These are phyloP conservation scores for Tinospora cordifolia DNA, from an alignment of 164 flowering plant species.

Conservation along the genomic window DNA sequence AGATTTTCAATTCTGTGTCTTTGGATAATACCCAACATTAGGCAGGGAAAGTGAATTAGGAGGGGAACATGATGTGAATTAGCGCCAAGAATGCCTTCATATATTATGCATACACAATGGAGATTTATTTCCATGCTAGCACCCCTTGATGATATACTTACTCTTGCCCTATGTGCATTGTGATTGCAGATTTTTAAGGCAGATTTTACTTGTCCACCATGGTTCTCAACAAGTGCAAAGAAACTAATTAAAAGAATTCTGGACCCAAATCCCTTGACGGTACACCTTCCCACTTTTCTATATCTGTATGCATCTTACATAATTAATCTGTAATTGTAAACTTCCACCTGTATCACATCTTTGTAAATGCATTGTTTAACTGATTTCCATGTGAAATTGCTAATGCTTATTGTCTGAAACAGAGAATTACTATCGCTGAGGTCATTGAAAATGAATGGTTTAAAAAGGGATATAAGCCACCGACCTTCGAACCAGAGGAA, in stretches of 20 bases:
- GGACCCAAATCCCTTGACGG: constrained; percentile 77
- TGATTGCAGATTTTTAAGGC: constrained; percentile 73
- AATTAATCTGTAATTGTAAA: neutral
- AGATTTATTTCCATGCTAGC: neutral
- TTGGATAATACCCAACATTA: too few relatives aligned
- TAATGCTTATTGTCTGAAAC: constrained; percentile 20
- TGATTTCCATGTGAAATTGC: constrained; percentile 7
- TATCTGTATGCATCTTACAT: neutral
- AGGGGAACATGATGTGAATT: neutral
- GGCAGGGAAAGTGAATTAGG: too few relatives aligned
- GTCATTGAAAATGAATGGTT: constrained; percentile 97
- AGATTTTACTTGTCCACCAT: constrained; percentile 78
- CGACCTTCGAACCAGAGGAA: constrained; percentile 56
- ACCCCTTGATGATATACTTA: neutral
- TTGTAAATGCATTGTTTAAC: neutral
- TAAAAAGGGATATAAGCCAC: constrained; percentile 88
- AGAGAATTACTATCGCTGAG: constrained; percentile 78
- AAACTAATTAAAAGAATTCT: constrained; percentile 77
- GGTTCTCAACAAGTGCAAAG: constrained; percentile 92
- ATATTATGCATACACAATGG: neutral
- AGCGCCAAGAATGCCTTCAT: neutral
- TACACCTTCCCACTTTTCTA: constrained; percentile 24
- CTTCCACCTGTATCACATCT: neutral
- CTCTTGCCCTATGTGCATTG: neutral
- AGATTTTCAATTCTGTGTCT: too few relatives aligned